Percentiles rank a stretch among this genome's conserved stretches.
Evolutionary conservation across 495 filamentous ascomycete genomes (phyloP).

Genomic region (Aspergillus nidulans): DNA sequence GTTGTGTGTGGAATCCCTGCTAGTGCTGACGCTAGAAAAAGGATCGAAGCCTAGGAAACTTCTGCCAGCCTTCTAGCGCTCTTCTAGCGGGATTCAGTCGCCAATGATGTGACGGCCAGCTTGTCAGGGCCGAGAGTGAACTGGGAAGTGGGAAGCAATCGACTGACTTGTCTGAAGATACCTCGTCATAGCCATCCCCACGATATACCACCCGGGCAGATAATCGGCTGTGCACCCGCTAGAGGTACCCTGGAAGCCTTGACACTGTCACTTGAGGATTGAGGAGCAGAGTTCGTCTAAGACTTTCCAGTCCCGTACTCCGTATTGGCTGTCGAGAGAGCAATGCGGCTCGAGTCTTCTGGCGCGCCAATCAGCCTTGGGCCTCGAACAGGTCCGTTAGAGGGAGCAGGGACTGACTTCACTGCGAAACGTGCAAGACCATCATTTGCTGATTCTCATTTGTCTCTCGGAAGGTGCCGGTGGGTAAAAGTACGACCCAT

Average conservation of each 20-base stretch:
- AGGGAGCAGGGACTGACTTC: not conserved
- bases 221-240: not conserved
- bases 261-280: not conserved
- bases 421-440: not conserved
- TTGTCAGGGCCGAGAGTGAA: slow-evolving; percentile 7
- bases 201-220: not conserved
- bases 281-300: no score
- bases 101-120: slow-evolving; percentile 1
- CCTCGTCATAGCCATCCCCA: slow-evolving; percentile 9
- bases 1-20: slow-evolving; percentile 8
- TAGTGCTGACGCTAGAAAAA: slow-evolving; percentile 23
- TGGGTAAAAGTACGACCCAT: not conserved
- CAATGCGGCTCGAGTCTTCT: slow-evolving; percentile 2
- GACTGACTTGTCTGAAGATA: not conserved
- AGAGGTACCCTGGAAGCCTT: not conserved
- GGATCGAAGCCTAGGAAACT: slow-evolving; percentile 18
- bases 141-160: not conserved
- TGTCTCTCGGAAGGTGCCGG: not conserved
- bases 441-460: slow-evolving; percentile 3
- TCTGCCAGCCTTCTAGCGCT: slow-evolving; percentile 20
- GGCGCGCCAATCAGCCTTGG: slow-evolving; percentile 1
- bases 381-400: no score
- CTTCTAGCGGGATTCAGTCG: slow-evolving; percentile 2
- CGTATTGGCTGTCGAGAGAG: not conserved
- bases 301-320: no score